Base-by-base conservation (phyloP, 345 rosid species). In the Gossypium stocksii region DNA sequence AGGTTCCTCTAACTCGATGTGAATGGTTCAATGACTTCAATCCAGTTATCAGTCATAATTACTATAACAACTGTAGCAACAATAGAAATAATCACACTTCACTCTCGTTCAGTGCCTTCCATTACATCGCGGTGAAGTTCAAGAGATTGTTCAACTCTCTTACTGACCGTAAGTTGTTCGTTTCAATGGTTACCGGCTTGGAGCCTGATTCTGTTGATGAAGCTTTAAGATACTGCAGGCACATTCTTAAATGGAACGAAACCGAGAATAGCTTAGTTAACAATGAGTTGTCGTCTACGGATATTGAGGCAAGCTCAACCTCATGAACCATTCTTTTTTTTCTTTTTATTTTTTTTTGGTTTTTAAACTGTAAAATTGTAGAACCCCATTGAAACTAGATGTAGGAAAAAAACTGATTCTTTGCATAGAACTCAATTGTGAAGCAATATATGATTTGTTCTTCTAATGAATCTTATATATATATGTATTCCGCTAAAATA, bases 11-110 rank as follows among this genome's bases (percentile, higher is more conserved):
- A 16, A 80, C 76, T 61, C 84, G 56, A 38, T 95, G 98, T 2
- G 94, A 95, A 82, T 93, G 97, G 98, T 95, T 95, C 66, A 61
- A 76, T 2, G 93, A 91, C 82, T 95, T 85, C 84, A 49, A 82
- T 58, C 98, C 98, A 0, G 82, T 89, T 79, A 83, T 87, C 63
- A 78, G 87, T 82, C 79, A 77, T 41, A 79, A 82, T 77, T 77
- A 74, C 63, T 23, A 7, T 34, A 27, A 51, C 66, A 76, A 66
- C 13, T 48, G 48, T 66, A 72, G 62, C 76, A 76, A 49, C 11
- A 75, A 54, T 15, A 82, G 84, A 59, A 77, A 69, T 23, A 78
- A 60, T 5, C 78, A 72, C 79, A 77, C 92, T 56, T 25, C 94
- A 2, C 58, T 90, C 85, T 94, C 89, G 48, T 86, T 81, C 57